phyloP scores from a whole-genome alignment of 257 asterid genomes.

The Solanum pennellii region DNA sequence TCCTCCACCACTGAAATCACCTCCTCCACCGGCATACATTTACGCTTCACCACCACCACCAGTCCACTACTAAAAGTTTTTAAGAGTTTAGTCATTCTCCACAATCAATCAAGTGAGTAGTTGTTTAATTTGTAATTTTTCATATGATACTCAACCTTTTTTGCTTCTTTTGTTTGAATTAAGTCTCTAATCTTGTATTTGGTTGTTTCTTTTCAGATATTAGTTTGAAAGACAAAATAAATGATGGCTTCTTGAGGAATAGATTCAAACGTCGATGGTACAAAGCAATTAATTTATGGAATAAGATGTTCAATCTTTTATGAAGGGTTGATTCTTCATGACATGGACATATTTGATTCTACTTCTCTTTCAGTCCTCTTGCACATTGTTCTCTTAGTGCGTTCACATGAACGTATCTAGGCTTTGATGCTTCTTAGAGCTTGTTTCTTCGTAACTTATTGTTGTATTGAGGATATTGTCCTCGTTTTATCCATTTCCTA shows the following conservation, averaged over 20 bases:
- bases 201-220: background rate
- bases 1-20: background rate
- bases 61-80: background rate
- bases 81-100: background rate
- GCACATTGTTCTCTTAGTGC: background rate
- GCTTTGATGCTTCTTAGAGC: background rate
- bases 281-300: background rate
- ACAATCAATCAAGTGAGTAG: background rate
- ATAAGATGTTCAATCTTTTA: background rate
- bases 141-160: background rate
- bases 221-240: background rate
- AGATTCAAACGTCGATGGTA: background rate
- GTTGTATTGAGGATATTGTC: slow-evolving; percentile 3
- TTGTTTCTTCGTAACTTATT: background rate
- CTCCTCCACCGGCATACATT: slow-evolving; percentile 5
- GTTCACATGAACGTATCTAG: background rate
- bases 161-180: background rate
- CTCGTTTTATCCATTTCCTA: background rate
- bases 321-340: background rate
- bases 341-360: background rate
- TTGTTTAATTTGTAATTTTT: background rate
- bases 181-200: background rate
- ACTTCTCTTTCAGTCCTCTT: background rate
- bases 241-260: background rate
- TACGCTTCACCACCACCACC: slow-evolving; percentile 16